A percentile compares a stretch with the other conserved stretches of the same genome.
These are phyloP conservation scores for Podospora appendiculata DNA, from an alignment of 495 filamentous ascomycete genomes.

Conservation along the genomic window DNA sequence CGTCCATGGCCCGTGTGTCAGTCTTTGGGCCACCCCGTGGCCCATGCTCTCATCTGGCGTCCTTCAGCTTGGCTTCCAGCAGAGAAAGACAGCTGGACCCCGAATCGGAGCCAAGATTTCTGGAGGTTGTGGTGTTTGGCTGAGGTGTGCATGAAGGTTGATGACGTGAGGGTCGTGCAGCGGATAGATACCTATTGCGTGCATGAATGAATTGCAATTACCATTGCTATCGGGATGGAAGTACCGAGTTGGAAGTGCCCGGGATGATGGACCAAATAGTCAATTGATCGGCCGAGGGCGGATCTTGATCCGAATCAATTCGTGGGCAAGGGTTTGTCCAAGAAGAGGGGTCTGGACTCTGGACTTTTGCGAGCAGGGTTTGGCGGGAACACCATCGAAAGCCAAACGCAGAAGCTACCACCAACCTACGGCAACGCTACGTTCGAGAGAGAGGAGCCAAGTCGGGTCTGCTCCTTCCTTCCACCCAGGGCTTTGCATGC, in stretches of 20 bases:
- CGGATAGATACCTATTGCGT: no score
- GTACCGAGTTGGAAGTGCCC: no score
- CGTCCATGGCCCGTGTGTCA: background rate
- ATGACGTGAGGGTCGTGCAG: background rate
- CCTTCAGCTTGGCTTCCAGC: no score
- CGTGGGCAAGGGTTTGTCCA: background rate
- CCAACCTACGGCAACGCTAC: background rate
- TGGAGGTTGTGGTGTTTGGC: background rate
- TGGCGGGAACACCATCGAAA: background rate
- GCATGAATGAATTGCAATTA: no score
- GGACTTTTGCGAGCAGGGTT: background rate
- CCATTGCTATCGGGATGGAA: no score
- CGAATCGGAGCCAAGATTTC: conserved; percentile 1
- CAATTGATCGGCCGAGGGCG: no score
- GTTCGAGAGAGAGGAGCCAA: background rate
- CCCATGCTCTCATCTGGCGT: no score
- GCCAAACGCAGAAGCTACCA: background rate
- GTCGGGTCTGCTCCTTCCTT: background rate
- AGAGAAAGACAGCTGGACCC: conserved; percentile 2
- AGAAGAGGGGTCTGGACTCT: background rate
- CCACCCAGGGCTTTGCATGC: no score
- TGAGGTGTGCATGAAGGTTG: background rate
- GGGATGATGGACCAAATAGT: no score
- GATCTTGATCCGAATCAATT: background rate
- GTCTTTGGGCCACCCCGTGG: background rate